Conservation (phyloP, 1,284 basidiomycete genomes). For the Golubevia pallescens region DNA sequence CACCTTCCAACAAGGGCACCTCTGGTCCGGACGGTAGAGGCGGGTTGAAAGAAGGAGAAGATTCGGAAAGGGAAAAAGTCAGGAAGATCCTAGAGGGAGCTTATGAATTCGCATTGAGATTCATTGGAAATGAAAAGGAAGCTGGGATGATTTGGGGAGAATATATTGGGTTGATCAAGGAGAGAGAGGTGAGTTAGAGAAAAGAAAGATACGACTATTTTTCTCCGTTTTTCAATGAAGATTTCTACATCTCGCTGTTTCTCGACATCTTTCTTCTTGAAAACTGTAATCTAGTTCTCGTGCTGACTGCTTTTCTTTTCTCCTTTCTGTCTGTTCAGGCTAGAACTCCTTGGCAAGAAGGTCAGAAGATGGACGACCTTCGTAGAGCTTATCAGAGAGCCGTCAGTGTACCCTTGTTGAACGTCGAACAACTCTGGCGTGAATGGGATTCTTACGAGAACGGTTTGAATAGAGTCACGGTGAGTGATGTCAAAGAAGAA, state of each 20-base stretch:
- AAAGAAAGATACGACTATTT: constrained; percentile 1
- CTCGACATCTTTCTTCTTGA: background rate
- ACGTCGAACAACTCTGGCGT: constrained; percentile 59
- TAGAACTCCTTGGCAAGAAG: constrained; percentile 40
- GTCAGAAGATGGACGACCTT: constrained; percentile 62
- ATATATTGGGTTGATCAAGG: constrained; percentile 56
- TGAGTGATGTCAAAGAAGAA: constrained; percentile 5
- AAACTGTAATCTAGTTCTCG: background rate
- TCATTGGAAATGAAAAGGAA: constrained; percentile 57
- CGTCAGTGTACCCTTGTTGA: constrained; percentile 46
- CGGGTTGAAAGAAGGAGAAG: constrained; percentile 26
- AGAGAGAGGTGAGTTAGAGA: constrained; percentile 30
- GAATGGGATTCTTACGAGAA: constrained; percentile 62
- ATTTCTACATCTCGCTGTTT: background rate
- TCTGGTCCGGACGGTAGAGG: constrained; percentile 4
- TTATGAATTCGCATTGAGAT: constrained; percentile 59
- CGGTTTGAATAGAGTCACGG: constrained; percentile 53
- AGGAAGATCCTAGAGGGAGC: constrained; percentile 50
- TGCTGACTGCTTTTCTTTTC: background rate
- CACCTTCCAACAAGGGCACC: background rate
- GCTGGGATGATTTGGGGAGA: constrained; percentile 57
- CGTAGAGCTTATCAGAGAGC: constrained; percentile 58
- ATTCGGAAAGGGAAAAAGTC: constrained; percentile 47
- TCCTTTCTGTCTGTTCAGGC: background rate
- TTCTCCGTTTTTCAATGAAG: background rate